Evolutionary conservation across 192 early-diverging fungal genomes (phyloP), one percentile per base, ranked within the genome.

Genomic region (Rhizophagus sp.): DNA sequence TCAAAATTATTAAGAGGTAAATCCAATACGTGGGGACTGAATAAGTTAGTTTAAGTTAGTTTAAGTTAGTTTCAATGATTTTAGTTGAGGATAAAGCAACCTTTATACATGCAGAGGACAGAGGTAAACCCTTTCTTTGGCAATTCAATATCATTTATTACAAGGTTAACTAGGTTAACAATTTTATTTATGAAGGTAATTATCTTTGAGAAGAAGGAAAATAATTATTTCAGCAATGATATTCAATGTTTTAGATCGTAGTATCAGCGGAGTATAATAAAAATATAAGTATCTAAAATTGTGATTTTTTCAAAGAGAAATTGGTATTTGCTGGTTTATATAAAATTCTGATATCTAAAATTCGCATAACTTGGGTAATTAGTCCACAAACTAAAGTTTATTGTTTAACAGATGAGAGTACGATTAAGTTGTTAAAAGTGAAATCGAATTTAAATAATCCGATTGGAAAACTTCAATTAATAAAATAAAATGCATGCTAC

Each of bases 1-100:
- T 93, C 63, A 88, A 91, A 76, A 91, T 96, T 52, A 94, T 98
- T 69, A 88, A 30, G 96, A 11, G 96, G 97, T 80, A 98, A 85
- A 97, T 99, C 72, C 87, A 96, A 83, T 93, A 92, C 79, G 93
- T 94, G 3, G 97, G 96, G 24, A 93, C 92, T 44, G 94, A 97
- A 76, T 30, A 30, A 30, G 30, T 30, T 30, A 30, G 30, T 30
- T 30, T 30, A 30, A 30, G 30, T 30, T 1, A 30, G 30, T 30
- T 30, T 30, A 30, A 30, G 30, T 95, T 90, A 85, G 95, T 98
- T 7, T 94, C 94, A 10, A 93, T 94, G 81, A 93, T 97, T 24
- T 86, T 98, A 83, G 96, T 97, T 27, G 97, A 93, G 15, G 97
- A 97, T 85, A 99, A 99, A 85, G 88, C 89, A 13, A 97, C 98